phyloP scores from a whole-genome alignment of 306 rosid genomes.

The Neltuma alba region DNA sequence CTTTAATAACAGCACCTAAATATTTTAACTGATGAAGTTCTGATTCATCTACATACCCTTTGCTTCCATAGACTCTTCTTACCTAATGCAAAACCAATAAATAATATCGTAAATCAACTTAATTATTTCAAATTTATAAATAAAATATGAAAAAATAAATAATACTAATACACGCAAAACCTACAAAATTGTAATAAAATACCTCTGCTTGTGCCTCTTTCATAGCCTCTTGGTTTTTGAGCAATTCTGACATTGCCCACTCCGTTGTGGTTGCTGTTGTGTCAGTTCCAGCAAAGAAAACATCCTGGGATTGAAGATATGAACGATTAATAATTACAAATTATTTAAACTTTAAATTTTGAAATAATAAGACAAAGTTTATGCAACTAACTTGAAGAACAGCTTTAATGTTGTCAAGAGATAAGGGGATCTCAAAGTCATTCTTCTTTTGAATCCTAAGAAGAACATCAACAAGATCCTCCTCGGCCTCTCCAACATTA shows the following conservation, averaged over 20 bases:
- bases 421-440: background rate
- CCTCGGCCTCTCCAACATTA: background rate
- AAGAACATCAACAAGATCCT: conserved; percentile 1
- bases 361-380: too few species aligned
- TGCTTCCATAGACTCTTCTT: background rate
- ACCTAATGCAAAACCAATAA: background rate
- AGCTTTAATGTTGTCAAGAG: background rate
- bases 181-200: background rate
- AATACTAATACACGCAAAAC: background rate
- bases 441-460: background rate
- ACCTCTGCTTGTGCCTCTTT: conserved; percentile 1
- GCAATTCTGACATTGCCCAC: background rate
- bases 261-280: background rate
- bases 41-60: background rate
- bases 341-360: too few species aligned
- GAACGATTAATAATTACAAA: too few species aligned
- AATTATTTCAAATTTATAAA: background rate
- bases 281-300: background rate
- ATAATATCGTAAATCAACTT: background rate
- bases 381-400: background rate
- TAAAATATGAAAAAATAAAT: too few species aligned
- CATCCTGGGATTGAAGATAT: too few species aligned
- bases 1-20: background rate
- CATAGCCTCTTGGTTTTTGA: background rate
- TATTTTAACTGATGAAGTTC: background rate